phyloP scores from a whole-genome alignment of 2,329 filamentous ascomycete genomes.

The Curvularia sp. region DNA sequence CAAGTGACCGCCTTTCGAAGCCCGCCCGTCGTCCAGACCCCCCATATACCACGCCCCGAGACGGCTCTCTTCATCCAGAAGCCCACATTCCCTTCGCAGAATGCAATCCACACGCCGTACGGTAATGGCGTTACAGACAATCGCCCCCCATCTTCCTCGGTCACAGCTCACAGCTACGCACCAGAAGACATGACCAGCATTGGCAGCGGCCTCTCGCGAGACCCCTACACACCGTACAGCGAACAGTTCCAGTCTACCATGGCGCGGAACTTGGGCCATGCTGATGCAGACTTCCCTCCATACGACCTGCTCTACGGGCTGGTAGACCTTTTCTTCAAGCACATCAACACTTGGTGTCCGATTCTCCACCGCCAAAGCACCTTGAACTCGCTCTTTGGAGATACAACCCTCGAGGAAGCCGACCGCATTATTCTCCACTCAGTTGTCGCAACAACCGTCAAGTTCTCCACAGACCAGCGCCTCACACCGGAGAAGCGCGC shows the following conservation, averaged over 20 bases:
- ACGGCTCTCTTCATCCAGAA: slow-evolving; percentile 57
- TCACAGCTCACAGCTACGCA: slow-evolving; percentile 41
- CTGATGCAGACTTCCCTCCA: slow-evolving; percentile 61
- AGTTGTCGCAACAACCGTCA: slow-evolving; percentile 85
- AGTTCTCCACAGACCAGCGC: slow-evolving; percentile 79
- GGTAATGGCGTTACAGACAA: slow-evolving; percentile 49
- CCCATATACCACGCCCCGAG: slow-evolving; percentile 54
- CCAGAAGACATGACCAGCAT: slow-evolving; percentile 36
- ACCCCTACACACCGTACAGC: slow-evolving; percentile 40
- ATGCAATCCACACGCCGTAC: slow-evolving; percentile 42
- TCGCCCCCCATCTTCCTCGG: slow-evolving; percentile 30
- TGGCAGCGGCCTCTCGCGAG: slow-evolving; percentile 35
- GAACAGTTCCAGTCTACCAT: slow-evolving; percentile 43
- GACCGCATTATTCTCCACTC: slow-evolving; percentile 85
- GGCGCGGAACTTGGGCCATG: slow-evolving; percentile 34
- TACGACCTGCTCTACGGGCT: slow-evolving; percentile 67
- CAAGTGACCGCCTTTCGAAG: slow-evolving; percentile 45
- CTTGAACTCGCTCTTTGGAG: slow-evolving; percentile 80
- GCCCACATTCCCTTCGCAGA: slow-evolving; percentile 47
- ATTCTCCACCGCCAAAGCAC: slow-evolving; percentile 87
- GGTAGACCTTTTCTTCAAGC: slow-evolving; percentile 68
- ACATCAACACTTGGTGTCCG: slow-evolving; percentile 75
- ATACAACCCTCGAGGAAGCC: slow-evolving; percentile 72
- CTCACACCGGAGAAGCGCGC: slow-evolving; percentile 75
- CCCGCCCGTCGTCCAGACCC: slow-evolving; percentile 48